These are phyloP conservation scores for Helianthus tuberosus DNA, from an alignment of 129 eudicot genomes.

Conservation along the genomic window DNA sequence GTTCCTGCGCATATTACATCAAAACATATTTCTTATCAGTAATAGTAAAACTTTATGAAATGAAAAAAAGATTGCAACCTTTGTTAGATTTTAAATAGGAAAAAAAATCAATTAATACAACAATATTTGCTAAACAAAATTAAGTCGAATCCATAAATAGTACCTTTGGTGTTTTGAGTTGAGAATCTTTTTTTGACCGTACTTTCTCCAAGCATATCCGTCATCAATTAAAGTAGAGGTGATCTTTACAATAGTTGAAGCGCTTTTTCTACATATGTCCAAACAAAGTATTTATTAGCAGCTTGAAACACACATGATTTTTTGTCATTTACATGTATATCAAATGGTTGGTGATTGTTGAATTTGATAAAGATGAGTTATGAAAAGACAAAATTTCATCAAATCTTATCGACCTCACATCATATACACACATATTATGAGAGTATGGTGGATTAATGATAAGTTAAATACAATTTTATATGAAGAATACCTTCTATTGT, in stretches of 20 bases:
- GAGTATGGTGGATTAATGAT: neutral
- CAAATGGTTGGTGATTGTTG: neutral
- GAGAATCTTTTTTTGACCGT: conserved; percentile 70
- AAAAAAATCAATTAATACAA: neutral
- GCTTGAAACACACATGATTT: neutral
- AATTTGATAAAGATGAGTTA: neutral
- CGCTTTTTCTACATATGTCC: conserved; percentile 41
- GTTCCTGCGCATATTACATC: conserved; percentile 40
- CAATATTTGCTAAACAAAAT: neutral
- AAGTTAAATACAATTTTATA: neutral
- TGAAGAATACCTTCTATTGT: conserved; percentile 57
- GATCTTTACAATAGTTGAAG: conserved; percentile 25
- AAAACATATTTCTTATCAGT: neutral
- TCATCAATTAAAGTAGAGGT: conserved; percentile 44
- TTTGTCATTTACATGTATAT: neutral
- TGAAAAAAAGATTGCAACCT: neutral
- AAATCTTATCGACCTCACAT: neutral
- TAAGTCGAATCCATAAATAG: neutral
- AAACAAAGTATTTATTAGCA: neutral
- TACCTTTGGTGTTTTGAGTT: conserved; percentile 59
- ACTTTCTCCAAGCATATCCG: conserved; percentile 82
- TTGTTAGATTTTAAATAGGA: neutral
- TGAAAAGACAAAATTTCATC: neutral
- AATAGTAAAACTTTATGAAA: neutral
- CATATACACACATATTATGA: neutral